phyloP scores from a whole-genome alignment of 1,139 yeast genomes.

The Protomyces arabidopsidicola region DNA sequence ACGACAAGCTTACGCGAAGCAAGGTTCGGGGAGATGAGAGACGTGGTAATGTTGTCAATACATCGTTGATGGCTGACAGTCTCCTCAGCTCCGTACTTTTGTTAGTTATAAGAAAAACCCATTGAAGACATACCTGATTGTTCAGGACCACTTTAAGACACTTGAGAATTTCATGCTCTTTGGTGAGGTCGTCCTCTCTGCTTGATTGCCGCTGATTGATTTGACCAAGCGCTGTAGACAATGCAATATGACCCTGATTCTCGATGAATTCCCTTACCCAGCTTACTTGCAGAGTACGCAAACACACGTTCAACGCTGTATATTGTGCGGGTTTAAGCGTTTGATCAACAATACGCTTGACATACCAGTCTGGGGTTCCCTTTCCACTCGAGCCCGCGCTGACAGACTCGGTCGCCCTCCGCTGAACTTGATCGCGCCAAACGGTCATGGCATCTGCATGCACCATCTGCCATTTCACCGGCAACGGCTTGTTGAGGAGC shows the following conservation, averaged over 20 bases:
- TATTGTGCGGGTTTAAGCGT: constrained; percentile 65
- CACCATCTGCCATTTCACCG: constrained; percentile 87
- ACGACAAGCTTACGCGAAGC: constrained; percentile 76
- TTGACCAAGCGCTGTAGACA: constrained; percentile 56
- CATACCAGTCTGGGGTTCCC: constrained; percentile 69
- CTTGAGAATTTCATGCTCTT: constrained; percentile 56
- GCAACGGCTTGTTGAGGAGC: constrained; percentile 67
- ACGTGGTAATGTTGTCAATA: constrained; percentile 57
- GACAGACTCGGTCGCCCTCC: constrained; percentile 40
- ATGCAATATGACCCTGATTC: constrained; percentile 83
- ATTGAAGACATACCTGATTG: constrained; percentile 37
- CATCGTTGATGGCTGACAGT: constrained; percentile 51
- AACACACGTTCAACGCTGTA: constrained; percentile 81
- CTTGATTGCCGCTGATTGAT: constrained; percentile 39
- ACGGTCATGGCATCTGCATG: constrained; percentile 83
- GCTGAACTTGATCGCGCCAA: constrained; percentile 43
- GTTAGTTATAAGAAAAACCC: neutral
- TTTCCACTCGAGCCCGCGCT: constrained; percentile 33
- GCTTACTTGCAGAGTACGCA: constrained; percentile 82
- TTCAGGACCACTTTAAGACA: constrained; percentile 61
- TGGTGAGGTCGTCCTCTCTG: constrained; percentile 48
- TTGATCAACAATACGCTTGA: constrained; percentile 66
- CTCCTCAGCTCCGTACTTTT: constrained; percentile 51
- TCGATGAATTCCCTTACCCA: constrained; percentile 84
- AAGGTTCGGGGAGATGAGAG: constrained; percentile 58